phyloP scores from a whole-genome alignment of 2,329 filamentous ascomycete genomes.

The Drechslerella dactyloides region DNA sequence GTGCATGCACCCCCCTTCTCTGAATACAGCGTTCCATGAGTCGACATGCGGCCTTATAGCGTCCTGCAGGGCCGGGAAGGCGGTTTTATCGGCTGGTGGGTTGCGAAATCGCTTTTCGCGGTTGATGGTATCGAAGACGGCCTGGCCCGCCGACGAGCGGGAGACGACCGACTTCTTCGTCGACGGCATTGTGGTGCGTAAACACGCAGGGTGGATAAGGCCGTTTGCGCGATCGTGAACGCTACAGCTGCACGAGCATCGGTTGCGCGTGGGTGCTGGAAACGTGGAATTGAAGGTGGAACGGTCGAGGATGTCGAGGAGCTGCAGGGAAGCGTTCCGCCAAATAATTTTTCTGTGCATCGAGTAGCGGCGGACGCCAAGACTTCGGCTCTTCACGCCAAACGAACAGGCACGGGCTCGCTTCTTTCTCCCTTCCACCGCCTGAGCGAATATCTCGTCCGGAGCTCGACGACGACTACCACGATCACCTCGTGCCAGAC shows the following conservation, averaged over 20 bases:
- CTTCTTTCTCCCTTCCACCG: constrained; percentile 14
- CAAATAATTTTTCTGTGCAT: constrained; percentile 48
- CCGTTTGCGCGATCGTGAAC: constrained; percentile 27
- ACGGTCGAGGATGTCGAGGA: constrained; percentile 6
- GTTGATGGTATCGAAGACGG: constrained; percentile 75
- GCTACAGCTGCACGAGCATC: constrained; percentile 27
- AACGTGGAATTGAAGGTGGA: constrained; percentile 14
- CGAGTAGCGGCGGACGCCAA: constrained; percentile 27
- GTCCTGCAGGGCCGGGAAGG: constrained; percentile 82
- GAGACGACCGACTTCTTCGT: constrained; percentile 45
- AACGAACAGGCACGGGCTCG: constrained; percentile 16
- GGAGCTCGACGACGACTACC: constrained; percentile 13
- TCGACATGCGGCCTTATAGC: constrained; percentile 93
- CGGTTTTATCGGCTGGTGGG: constrained; percentile 83
- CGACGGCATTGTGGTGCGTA: constrained; percentile 37
- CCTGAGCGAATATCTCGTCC: constrained; percentile 36
- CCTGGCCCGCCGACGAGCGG: constrained; percentile 48
- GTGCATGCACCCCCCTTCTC: constrained; percentile 73
- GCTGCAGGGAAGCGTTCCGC: constrained; percentile 1
- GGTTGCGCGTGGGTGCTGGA: constrained; percentile 15
- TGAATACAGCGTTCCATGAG: constrained; percentile 91
- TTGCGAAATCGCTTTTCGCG: constrained; percentile 88
- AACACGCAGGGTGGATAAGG: not conserved
- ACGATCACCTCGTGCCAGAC: constrained; percentile 11
- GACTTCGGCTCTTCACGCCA: constrained; percentile 27